phyloP scores from a whole-genome alignment of 2,329 filamentous ascomycete genomes.

The Rhinocladiella similis region DNA sequence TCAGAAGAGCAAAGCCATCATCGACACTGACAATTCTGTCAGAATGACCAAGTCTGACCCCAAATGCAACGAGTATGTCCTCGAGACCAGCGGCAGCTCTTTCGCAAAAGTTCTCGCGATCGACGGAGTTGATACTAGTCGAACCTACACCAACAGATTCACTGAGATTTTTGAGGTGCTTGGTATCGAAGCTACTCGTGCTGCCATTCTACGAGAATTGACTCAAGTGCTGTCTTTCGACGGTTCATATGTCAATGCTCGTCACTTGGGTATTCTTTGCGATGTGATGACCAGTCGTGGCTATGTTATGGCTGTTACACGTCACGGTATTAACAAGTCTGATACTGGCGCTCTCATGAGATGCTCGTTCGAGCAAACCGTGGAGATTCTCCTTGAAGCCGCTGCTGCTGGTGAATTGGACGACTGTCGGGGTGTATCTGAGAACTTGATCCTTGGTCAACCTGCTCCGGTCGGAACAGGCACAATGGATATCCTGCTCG shows the following conservation, averaged over 20 bases:
- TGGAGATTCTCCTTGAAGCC: conserved; percentile 95
- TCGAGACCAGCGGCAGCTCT: conserved; percentile 90
- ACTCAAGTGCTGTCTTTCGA: conserved; percentile 94
- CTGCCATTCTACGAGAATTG: conserved; percentile 83
- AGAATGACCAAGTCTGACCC: conserved; percentile 71
- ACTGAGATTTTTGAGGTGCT: conserved; percentile 93
- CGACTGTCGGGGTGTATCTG: conserved; percentile 95
- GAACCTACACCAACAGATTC: conserved; percentile 93
- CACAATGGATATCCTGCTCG: conserved; percentile 89
- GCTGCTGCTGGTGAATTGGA: conserved; percentile 93
- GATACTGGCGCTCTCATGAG: conserved; percentile 98
- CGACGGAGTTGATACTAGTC: conserved; percentile 79
- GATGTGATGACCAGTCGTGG: conserved; percentile 98
- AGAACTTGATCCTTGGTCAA: conserved; percentile 98
- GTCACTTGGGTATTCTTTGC: conserved; percentile 89
- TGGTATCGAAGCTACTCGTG: conserved; percentile 90
- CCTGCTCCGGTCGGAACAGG: conserved; percentile 96
- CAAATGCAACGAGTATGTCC: conserved; percentile 86
- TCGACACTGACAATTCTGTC: conserved; percentile 69
- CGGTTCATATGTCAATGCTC: conserved; percentile 98
- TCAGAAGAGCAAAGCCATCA: conserved; percentile 69
- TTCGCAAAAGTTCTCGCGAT: conserved; percentile 81
- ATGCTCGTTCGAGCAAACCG: conserved; percentile 98
- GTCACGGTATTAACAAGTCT: conserved; percentile 96
- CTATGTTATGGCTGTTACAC: conserved; percentile 90